Evolutionary conservation across 1,284 basidiomycete genomes (phyloP).

Genomic region (Xerocomus nothofagi): DNA sequence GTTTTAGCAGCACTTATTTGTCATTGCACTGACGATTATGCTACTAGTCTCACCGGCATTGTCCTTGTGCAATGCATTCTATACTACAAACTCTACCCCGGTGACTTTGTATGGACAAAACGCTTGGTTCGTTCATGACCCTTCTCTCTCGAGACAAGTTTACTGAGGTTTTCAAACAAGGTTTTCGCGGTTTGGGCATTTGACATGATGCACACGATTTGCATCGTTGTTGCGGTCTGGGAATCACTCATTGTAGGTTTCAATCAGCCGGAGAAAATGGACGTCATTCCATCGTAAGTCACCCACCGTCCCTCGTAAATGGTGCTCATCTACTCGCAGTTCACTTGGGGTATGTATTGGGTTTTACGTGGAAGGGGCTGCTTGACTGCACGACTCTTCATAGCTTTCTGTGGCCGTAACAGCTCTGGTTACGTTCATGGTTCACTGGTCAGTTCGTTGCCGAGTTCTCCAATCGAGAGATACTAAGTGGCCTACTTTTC

Average conservation of each 20-base stretch:
- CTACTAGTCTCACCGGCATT: slow-evolving; percentile 49
- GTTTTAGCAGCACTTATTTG: not conserved
- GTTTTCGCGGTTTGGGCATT: slow-evolving; percentile 32
- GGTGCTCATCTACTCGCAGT: slow-evolving; percentile 14
- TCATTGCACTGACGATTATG: slow-evolving; percentile 10
- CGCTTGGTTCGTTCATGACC: slow-evolving; percentile 34
- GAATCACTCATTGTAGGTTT: slow-evolving; percentile 31
- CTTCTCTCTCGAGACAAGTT: slow-evolving; percentile 14
- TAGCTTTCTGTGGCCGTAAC: slow-evolving; percentile 35
- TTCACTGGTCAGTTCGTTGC: slow-evolving; percentile 28
- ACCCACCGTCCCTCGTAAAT: rapidly evolving
- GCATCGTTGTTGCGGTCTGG: slow-evolving; percentile 32
- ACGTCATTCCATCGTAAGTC: slow-evolving; percentile 32
- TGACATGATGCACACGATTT: slow-evolving; percentile 32
- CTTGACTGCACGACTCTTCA: not conserved
- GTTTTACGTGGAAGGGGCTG: not conserved
- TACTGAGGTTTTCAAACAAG: slow-evolving; percentile 21
- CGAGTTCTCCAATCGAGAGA: not conserved
- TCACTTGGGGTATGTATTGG: slow-evolving; percentile 25
- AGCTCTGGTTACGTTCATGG: slow-evolving; percentile 32
- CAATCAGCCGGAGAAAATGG: slow-evolving; percentile 28
- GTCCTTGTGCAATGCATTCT: slow-evolving; percentile 46
- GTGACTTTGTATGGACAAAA: slow-evolving; percentile 38
- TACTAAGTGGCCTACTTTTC: not conserved
- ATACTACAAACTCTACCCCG: slow-evolving; percentile 46